Base-by-base conservation (phyloP, 192 early-diverging fungal genomes). In the Coemansia sp. region DNA sequence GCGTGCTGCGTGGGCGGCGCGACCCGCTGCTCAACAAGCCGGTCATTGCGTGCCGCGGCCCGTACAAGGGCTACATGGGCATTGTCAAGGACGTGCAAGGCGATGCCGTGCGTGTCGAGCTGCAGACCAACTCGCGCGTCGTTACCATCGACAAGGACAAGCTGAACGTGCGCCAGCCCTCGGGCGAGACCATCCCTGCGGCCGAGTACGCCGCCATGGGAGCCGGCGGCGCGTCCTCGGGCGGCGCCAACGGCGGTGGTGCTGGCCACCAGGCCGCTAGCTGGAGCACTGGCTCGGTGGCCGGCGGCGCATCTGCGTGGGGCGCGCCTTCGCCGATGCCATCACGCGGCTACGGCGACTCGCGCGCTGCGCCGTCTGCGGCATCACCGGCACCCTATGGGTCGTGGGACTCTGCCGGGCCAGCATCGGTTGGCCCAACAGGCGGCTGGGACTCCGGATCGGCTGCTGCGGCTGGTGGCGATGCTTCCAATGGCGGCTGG, bases 61-160 rank as follows among this genome's bases (percentile, higher is more conserved):
- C 92, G 14, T 93, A 91, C 84, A 99, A 99, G 70, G 95, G 95
- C n/a, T 99, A 96, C 71, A 75, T 95, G 19, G 97, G 97, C 19
- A 94, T 98, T 55, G 93, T 95, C 31, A 97, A 96, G 67, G 94
- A 96, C 36, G 84, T 88, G 0, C 82, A 84, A 0, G 89, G 90
- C 52, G 69, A 64, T 9, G 70, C 75, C 38, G 92, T 88, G 7
- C 86, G 95, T 25, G 90, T 99, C 6, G 94, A 98, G 74, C 83
- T 99, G 25, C 95, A 98, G 74, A 96, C 95, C 27, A 94, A 89
- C 67, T 87, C 85, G 25, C 82, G 86, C 11, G 83, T 92, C 22
- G 83, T 99, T 27, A 89, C 80, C n/a, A 87, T 98, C 2, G 86
- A 88, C 23, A 87, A 87, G 59, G 83, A 85, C 37, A 90, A 92